phyloP scores from a whole-genome alignment of 1,139 yeast species.

The Suhomyces anneliseae region DNA sequence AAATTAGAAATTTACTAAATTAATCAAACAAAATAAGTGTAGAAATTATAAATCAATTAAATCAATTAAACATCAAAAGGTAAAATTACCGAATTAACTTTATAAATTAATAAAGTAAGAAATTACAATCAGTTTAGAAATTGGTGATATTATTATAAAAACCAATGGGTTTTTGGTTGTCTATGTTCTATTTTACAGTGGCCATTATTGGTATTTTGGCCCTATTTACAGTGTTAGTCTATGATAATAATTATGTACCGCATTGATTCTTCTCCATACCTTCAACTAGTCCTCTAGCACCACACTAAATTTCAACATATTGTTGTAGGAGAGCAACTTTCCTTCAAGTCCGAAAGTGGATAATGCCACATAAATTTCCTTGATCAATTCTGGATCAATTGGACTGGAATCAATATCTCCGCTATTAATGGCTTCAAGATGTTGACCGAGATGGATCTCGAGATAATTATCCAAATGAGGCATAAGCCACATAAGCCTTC shows the following conservation, averaged over 20 bases:
- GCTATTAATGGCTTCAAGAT: constrained; percentile 8
- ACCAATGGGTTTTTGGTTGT: too few relatives aligned
- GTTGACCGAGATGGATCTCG: constrained; percentile 7
- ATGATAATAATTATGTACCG: neutral
- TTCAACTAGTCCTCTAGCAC: constrained; percentile 1
- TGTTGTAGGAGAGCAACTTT: constrained; percentile 15
- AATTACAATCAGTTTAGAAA: too few relatives aligned
- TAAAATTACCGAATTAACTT: too few relatives aligned
- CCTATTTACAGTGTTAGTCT: neutral
- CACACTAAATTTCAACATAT: constrained; percentile 6
- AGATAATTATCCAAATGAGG: constrained; percentile 39
- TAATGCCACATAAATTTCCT: constrained; percentile 14
- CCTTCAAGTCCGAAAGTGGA: constrained; percentile 18
- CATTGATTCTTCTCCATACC: neutral
- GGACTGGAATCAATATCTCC: constrained; percentile 8
- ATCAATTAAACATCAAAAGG: too few relatives aligned
- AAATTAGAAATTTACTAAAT: neutral
- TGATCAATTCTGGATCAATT: constrained; percentile 13
- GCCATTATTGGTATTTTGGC: neutral
- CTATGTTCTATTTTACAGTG: neutral
- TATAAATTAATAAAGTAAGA: too few relatives aligned
- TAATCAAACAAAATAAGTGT: too few relatives aligned
- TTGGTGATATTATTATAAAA: too few relatives aligned
- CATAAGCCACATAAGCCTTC: constrained; percentile 40
- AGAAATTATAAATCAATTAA: too few relatives aligned